Conservation (phyloP, 352 stramenopile species). For the Phytopythium vexans region DNA sequence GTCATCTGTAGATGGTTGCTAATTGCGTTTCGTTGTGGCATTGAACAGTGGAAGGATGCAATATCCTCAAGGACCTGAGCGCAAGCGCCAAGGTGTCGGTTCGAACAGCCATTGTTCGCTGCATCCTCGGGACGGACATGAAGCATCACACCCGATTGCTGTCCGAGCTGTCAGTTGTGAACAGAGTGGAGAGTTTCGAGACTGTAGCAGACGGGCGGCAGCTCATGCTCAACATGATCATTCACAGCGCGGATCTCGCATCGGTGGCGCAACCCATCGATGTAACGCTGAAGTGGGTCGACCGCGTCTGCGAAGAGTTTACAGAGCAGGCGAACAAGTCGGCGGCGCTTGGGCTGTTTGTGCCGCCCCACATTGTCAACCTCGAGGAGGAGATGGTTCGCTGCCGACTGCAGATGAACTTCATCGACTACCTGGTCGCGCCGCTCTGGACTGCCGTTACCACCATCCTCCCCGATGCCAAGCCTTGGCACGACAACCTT, state of each 20-base stretch:
- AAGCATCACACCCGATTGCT: constrained; percentile 79
- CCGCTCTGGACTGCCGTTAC: constrained; percentile 67
- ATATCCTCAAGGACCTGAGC: constrained; percentile 60
- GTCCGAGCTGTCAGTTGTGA: constrained; percentile 40
- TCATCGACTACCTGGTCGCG: constrained; percentile 82
- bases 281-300: constrained; percentile 63
- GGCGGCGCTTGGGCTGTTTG: constrained; percentile 47
- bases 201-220: constrained; percentile 60
- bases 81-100: constrained; percentile 35
- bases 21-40: constrained; percentile 6
- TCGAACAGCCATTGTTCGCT: constrained; percentile 64
- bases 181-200: constrained; percentile 46
- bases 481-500: constrained; percentile 44
- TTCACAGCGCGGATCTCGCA: constrained; percentile 73
- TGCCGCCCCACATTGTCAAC: constrained; percentile 74
- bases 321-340: constrained; percentile 62
- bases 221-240: constrained; percentile 80
- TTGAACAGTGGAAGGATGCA: constrained; percentile 35
- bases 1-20: background rate
- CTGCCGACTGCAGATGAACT: constrained; percentile 76
- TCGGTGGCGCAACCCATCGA: constrained; percentile 48
- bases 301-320: constrained; percentile 79
- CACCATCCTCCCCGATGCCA: constrained; percentile 50
- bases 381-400: constrained; percentile 63
- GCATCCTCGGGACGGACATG: constrained; percentile 81